Base-by-base conservation (phyloP, 345 rosid species). In the Pistacia integerrima region DNA sequence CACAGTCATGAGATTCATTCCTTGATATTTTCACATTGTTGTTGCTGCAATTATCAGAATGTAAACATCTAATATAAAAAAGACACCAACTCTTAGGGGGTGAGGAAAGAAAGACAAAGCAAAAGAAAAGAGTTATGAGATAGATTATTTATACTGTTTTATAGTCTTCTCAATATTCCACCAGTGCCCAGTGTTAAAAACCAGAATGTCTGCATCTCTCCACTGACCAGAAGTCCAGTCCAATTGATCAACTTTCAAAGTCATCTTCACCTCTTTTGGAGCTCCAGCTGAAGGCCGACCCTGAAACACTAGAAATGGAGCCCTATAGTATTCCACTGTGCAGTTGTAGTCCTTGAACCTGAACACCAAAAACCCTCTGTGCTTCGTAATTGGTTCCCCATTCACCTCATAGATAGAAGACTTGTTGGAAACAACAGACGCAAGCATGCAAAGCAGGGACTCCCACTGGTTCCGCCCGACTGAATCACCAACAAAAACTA, bases 391-490 rank as follows among this genome's bases (percentile, higher is more conserved):
- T 14, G 97, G 93, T 62, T 72, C 89, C 77, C 97, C 95, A 33
- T 91, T 86, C 22, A 84, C 84, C 79, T 96, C 98, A 1, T 91
- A 89, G 49, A 96, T 84, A 30, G 91, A 87, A 44, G 89, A 81
- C 75, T 86, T 85, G 82, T 87, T 86, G 18, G 89, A 75, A 72
- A 91, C 81, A 55, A 86, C 88, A 59, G 98, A 80, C 67, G 97
- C 79, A 8, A 93, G 90, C 93, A 96, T 78, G 82, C 98, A 93
- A 51, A 96, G 90, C 67, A 93, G 89, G 56, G 98, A 96, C 79
- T 96, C 97, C 97, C 97, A 93, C 36, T 96, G 99, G 84, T 96
- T 96, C 81, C 98, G 86, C 64, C 97, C 99, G 54, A 96, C 85
- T 11, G 99, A 96, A 52, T 93, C 99, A 8, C 99, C 99, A n/a